These are phyloP conservation scores for Emergomyces orientalis DNA, from an alignment of 2,329 filamentous ascomycete species.

Conservation along the genomic window DNA sequence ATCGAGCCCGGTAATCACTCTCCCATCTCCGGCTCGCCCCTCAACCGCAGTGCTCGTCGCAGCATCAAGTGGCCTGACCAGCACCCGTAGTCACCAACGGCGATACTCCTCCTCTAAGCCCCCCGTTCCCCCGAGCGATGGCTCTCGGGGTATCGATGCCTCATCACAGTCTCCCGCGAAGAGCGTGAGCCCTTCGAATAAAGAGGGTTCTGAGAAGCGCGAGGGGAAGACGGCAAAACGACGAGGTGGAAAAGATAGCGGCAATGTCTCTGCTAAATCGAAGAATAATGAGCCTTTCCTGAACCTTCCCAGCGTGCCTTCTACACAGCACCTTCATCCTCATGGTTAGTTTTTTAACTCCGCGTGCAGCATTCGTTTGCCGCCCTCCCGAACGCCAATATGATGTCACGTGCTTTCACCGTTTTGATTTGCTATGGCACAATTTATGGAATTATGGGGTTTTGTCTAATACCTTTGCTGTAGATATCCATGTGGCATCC, in stretches of 20 bases:
- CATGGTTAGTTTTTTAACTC: constrained; percentile 31
- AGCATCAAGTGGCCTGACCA: constrained; percentile 22
- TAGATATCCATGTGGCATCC: constrained; percentile 77
- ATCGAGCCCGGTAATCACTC: constrained; percentile 25
- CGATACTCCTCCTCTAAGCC: constrained; percentile 43
- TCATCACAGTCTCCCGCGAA: constrained; percentile 32
- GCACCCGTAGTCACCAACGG: constrained; percentile 35
- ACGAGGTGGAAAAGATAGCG: constrained; percentile 27
- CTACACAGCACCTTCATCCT: constrained; percentile 40
- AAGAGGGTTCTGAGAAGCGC: constrained; percentile 24
- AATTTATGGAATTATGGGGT: not conserved
- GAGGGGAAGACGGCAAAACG: constrained; percentile 29
- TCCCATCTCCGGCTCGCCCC: constrained; percentile 26
- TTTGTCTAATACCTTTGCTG: not conserved
- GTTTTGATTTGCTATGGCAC: not conserved
- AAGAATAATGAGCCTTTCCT: constrained; percentile 30
- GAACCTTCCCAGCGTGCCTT: constrained; percentile 41
- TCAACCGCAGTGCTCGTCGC: constrained; percentile 24
- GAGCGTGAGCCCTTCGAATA: constrained; percentile 29
- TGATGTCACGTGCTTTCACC: constrained; percentile 10
- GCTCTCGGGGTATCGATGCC: constrained; percentile 32
- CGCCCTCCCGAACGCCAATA: not conserved
- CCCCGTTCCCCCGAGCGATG: constrained; percentile 38
- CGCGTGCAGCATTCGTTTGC: not conserved
- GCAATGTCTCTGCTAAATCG: constrained; percentile 25